Evolutionary conservation across 2,329 filamentous ascomycete genomes (phyloP).

Genomic region (Aureobasidium sp.): DNA sequence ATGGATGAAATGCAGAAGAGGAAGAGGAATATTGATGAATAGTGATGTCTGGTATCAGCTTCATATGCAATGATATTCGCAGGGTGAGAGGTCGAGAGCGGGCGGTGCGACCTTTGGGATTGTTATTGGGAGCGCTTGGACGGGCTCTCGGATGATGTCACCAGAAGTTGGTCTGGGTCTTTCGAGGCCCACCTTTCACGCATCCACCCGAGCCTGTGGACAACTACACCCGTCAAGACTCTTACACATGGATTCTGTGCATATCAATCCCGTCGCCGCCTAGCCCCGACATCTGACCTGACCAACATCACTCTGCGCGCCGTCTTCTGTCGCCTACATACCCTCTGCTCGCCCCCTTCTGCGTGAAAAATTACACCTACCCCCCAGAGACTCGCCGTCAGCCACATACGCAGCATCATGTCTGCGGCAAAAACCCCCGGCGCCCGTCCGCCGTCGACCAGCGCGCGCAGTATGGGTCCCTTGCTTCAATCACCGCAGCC

Average conservation of each 20-base stretch:
- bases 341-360: too few species aligned
- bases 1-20: too few species aligned
- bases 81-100: background rate
- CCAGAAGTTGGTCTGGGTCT: background rate
- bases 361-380: background rate
- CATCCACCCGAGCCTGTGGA: background rate
- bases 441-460: conserved; percentile 14
- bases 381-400: background rate
- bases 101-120: background rate
- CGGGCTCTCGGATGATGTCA: background rate
- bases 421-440: conserved; percentile 13
- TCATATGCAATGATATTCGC: background rate
- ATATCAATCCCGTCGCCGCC: background rate
- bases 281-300: background rate
- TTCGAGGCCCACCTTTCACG: background rate
- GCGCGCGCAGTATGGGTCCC: conserved; percentile 22
- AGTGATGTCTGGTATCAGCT: background rate
- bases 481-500: conserved; percentile 20
- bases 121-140: background rate
- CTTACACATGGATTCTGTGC: background rate
- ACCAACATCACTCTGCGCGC: background rate
- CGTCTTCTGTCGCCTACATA: background rate
- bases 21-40: background rate
- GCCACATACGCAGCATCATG: conserved; percentile 2
- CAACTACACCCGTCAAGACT: background rate